Evolutionary conservation across 768 basidiomycete species (phyloP).

Genomic region (Podaxis carcinomalis): DNA sequence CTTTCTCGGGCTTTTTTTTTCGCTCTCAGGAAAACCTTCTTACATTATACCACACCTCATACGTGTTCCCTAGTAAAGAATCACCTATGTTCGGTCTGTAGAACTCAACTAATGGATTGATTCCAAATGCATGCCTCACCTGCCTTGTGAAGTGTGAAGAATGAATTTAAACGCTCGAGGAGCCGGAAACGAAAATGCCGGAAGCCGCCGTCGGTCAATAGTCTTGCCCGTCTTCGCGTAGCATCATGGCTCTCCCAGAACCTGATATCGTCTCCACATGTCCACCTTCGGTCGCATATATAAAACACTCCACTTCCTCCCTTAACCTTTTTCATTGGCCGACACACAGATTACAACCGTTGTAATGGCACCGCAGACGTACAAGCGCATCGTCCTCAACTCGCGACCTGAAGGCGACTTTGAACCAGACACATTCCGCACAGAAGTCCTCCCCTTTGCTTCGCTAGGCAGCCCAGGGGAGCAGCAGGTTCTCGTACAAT

Average conservation of each 20-base stretch:
- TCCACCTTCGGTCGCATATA: not conserved
- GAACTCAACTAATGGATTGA: no score
- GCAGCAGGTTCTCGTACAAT: constrained; percentile 65
- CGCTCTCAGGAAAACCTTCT: not conserved
- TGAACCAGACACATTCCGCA: constrained; percentile 69
- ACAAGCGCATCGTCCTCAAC: constrained; percentile 70
- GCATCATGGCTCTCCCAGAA: not conserved
- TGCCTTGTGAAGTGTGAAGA: not conserved
- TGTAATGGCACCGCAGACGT: constrained; percentile 25
- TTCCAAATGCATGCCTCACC: not conserved
- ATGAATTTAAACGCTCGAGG: not conserved
- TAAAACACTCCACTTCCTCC: not conserved
- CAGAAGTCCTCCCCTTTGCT: constrained; percentile 47
- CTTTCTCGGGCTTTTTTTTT: not conserved
- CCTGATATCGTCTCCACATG: not conserved
- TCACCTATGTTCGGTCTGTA: no score
- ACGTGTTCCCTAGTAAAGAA: not conserved
- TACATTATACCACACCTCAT: not conserved
- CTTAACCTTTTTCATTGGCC: not conserved
- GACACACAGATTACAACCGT: not conserved
- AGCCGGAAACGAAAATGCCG: not conserved
- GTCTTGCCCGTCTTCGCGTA: not conserved
- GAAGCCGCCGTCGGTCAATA: not conserved
- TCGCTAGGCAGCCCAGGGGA: constrained; percentile 43
- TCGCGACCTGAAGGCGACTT: constrained; percentile 69